These are phyloP conservation scores for Waltergamsia citrina DNA, from an alignment of 2,329 filamentous ascomycete species.

Conservation along the genomic window DNA sequence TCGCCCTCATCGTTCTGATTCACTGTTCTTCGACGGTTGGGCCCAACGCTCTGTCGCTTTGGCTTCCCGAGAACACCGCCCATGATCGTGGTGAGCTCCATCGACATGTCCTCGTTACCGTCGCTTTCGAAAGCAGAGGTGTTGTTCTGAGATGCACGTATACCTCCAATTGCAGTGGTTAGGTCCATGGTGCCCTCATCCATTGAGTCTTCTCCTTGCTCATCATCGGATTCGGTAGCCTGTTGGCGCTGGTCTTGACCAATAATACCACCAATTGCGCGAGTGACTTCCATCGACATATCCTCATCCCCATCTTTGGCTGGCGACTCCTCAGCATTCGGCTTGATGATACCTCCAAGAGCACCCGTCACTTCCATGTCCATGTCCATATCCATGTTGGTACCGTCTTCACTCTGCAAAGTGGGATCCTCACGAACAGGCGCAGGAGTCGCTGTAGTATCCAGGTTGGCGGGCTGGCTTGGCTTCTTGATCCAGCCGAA, in stretches of 20 bases:
- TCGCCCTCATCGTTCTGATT: conserved; percentile 23
- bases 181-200: conserved; percentile 64
- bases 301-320: conserved; percentile 48
- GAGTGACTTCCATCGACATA: conserved; percentile 92
- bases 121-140: conserved; percentile 24
- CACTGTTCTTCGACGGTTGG: conserved; percentile 12
- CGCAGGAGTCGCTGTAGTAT: not conserved
- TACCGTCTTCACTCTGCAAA: conserved; percentile 13
- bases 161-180: conserved; percentile 68
- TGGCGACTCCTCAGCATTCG: conserved; percentile 14
- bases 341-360: conserved; percentile 42
- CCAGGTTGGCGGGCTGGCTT: too few species aligned
- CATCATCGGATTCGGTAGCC: conserved; percentile 7
- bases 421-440: not conserved
- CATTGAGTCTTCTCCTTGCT: conserved; percentile 19
- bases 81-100: conserved; percentile 65
- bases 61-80: conserved; percentile 39
- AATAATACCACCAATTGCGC: conserved; percentile 71
- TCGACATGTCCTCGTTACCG: conserved; percentile 63
- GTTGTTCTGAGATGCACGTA: conserved; percentile 30
- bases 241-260: conserved; percentile 20
- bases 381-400: conserved; percentile 24
- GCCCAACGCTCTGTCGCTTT: conserved; percentile 13
- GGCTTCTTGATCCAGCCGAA: conserved; percentile 64
- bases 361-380: conserved; percentile 37